These are phyloP conservation scores for Copromyces sp. DNA, from an alignment of 495 filamentous ascomycete genomes.

Conservation along the genomic window DNA sequence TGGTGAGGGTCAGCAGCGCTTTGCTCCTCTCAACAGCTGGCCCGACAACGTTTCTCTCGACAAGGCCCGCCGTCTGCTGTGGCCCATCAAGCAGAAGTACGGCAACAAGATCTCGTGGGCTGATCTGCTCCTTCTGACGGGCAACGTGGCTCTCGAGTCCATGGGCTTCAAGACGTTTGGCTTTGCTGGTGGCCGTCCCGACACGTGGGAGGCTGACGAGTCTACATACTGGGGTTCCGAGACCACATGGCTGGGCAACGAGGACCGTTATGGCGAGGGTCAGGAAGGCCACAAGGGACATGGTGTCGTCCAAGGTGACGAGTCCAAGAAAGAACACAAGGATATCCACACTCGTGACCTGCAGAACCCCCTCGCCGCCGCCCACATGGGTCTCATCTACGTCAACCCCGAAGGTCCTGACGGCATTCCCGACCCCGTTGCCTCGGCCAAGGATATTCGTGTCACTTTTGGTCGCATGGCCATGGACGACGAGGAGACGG, in stretches of 20 bases:
- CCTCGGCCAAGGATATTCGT: conserved; percentile 59
- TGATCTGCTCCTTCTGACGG: conserved; percentile 56
- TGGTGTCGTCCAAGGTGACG: conserved; percentile 38
- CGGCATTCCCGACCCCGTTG: conserved; percentile 53
- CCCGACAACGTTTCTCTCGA: conserved; percentile 66
- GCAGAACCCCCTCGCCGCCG: conserved; percentile 52
- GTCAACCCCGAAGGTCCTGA: conserved; percentile 71
- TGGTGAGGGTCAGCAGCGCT: conserved; percentile 61
- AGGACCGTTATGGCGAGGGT: conserved; percentile 50
- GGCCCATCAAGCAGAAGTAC: conserved; percentile 76
- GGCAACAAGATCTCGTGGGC: conserved; percentile 73
- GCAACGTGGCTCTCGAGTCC: conserved; percentile 64
- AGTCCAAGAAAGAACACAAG: conserved; percentile 34
- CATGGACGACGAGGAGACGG: conserved; percentile 71
- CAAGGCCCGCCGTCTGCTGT: conserved; percentile 66
- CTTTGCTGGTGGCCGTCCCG: conserved; percentile 57
- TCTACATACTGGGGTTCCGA: conserved; percentile 66
- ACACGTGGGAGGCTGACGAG: conserved; percentile 64
- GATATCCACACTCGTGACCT: conserved; percentile 51
- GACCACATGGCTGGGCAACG: conserved; percentile 60
- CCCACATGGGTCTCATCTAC: conserved; percentile 67
- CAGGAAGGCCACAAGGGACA: conserved; percentile 28
- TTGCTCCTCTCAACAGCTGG: conserved; percentile 71
- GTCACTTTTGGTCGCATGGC: conserved; percentile 64
- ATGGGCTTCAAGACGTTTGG: conserved; percentile 67